Base-by-base conservation (phyloP, 1,284 basidiomycete species). In the Cystobasidium slooffiae region DNA sequence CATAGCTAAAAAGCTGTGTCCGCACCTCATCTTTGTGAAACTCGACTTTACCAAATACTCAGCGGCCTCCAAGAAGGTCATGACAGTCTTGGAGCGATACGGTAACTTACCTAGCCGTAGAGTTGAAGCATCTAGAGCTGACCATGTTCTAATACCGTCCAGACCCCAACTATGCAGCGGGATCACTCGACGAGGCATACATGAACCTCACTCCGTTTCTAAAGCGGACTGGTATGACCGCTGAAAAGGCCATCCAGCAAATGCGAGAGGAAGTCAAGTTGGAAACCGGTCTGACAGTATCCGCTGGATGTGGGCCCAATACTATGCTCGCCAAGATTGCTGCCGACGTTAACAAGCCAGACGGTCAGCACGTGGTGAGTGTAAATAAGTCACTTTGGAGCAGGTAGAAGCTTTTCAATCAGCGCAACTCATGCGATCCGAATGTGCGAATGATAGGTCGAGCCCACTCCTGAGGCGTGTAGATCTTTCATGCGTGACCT, bases 1-100 rank as follows among this genome's bases (percentile, higher is more conserved):
- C 81, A 90, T 98, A 53, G 96, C 95, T 16, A 91, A 90, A 84
- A 95, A 93, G 80, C 87, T 99, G 9, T 98, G 94, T 81, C 94
- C 95, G 0, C 88, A 95, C 9, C 87, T 99, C n/a, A 89, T 93
- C 55, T 84, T 93, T 56, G 86, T 96, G 61, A 79, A 79, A 68
- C 81, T 81, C 68, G 76, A 83, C 69, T 81, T 83, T 73, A 77
- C 78, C 18, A 78, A 79, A 24, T 84, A 84, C 77, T 77, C 78
- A 6, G 74, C 75, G 22, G 79, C 79, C 16, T 80, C 79, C 44
- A 78, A 79, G 41, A 76, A 80, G 47, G 80, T 84, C 65, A 82
- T 84, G 80, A 75, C 74, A 31, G 79, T 80, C 43, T 62, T 79
- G 9, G 64, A 61, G 4, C 70, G 75, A 22, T 80, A 78, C 74